Evolutionary conservation across 2,329 filamentous ascomycete species (phyloP).

Genomic region (Neofusicoccum laricinum): DNA sequence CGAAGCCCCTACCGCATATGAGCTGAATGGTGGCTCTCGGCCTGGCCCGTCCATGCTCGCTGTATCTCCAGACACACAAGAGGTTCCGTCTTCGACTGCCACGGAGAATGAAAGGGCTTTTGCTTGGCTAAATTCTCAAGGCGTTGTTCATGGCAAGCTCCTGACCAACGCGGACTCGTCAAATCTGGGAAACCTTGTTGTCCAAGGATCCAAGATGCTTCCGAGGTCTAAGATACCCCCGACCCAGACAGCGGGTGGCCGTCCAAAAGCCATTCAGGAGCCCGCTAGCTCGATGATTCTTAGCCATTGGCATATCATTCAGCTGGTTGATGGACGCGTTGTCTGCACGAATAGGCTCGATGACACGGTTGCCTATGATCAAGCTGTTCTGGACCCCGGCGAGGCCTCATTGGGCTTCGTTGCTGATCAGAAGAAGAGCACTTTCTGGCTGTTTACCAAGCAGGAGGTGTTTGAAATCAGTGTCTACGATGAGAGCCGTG

Average conservation of each 20-base stretch:
- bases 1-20: slow-evolving; percentile 75
- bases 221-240: slow-evolving; percentile 70
- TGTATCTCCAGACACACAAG: slow-evolving; percentile 70
- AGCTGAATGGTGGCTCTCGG: slow-evolving; percentile 60
- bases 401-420: slow-evolving; percentile 80
- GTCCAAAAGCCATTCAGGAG: slow-evolving; percentile 65
- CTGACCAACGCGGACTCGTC: slow-evolving; percentile 58
- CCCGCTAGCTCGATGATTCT: slow-evolving; percentile 76
- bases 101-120: slow-evolving; percentile 67
- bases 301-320: slow-evolving; percentile 90
- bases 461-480: slow-evolving; percentile 93
- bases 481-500: slow-evolving; percentile 82
- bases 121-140: slow-evolving; percentile 86
- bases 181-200: slow-evolving; percentile 70
- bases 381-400: slow-evolving; percentile 75
- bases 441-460: slow-evolving; percentile 92
- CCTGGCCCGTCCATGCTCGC: slow-evolving; percentile 65
- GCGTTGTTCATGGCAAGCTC: slow-evolving; percentile 83
- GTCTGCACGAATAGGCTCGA: slow-evolving; percentile 85
- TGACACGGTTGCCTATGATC: slow-evolving; percentile 81
- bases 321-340: slow-evolving; percentile 76
- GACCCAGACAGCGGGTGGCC: slow-evolving; percentile 62
- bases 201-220: slow-evolving; percentile 75
- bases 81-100: slow-evolving; percentile 51
- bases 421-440: slow-evolving; percentile 90